These are phyloP conservation scores for Xylaria bambusicola DNA, from an alignment of 495 filamentous ascomycete species.

Conservation along the genomic window DNA sequence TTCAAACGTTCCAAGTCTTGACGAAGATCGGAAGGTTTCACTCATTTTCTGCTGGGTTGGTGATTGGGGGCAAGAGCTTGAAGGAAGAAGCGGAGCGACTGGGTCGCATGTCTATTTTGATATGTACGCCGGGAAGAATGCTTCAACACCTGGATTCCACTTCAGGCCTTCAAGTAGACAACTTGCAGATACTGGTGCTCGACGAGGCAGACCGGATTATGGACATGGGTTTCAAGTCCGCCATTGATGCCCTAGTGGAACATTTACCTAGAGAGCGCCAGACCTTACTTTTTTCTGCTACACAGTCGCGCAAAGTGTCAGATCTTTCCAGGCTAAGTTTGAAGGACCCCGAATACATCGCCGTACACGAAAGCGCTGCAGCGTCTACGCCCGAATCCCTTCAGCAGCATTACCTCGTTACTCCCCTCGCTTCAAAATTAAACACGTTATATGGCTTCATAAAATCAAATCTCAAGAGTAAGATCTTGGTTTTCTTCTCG, in stretches of 20 bases:
- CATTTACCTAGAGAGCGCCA: slow-evolving; percentile 86
- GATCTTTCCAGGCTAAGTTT: slow-evolving; percentile 88
- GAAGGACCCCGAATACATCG: slow-evolving; percentile 89
- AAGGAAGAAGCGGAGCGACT: slow-evolving; percentile 85
- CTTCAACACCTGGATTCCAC: slow-evolving; percentile 96
- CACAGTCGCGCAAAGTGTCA: slow-evolving; percentile 90
- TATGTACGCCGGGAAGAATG: slow-evolving; percentile 94
- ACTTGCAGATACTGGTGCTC: slow-evolving; percentile 88
- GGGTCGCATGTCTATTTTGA: slow-evolving; percentile 94
- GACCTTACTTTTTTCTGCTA: slow-evolving; percentile 93
- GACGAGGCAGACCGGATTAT: slow-evolving; percentile 97
- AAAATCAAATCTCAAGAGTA: slow-evolving; percentile 80
- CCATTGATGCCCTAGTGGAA: slow-evolving; percentile 90
- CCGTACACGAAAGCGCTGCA: slow-evolving; percentile 81
- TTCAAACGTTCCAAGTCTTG: slow-evolving; percentile 96
- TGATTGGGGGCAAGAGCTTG: slow-evolving; percentile 93
- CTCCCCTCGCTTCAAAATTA: slow-evolving; percentile 81
- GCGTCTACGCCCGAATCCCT: slow-evolving; percentile 82
- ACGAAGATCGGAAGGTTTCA: slow-evolving; percentile 89
- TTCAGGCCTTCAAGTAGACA: slow-evolving; percentile 82
- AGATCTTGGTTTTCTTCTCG: slow-evolving; percentile 91
- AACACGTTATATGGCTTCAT: slow-evolving; percentile 93
- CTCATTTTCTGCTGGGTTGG: slow-evolving; percentile 85
- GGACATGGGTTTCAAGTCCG: slow-evolving; percentile 95
- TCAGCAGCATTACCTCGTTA: slow-evolving; percentile 88